These are phyloP conservation scores for Scheffersomyces spartinae DNA, from an alignment of 805 yeast species.

Conservation along the genomic window DNA sequence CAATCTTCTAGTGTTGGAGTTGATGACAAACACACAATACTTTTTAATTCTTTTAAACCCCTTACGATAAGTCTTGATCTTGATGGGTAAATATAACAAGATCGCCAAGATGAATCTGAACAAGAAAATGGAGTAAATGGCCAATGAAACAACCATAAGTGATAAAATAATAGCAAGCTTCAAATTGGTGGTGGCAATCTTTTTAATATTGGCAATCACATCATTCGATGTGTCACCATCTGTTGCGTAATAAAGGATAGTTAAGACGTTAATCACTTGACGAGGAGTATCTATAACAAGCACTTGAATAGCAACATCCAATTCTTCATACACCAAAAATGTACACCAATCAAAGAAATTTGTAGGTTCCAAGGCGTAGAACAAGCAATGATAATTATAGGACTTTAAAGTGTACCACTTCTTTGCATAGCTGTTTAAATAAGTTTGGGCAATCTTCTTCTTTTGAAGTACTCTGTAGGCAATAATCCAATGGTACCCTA, in stretches of 20 bases:
- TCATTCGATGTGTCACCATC: conserved; percentile 33
- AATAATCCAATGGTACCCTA: conserved; percentile 44
- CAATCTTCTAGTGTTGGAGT: conserved; percentile 41
- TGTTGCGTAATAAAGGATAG: conserved; percentile 43
- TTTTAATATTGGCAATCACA: conserved; percentile 34
- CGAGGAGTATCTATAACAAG: conserved; percentile 78
- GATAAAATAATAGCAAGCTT: conserved; percentile 63
- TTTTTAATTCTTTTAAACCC: conserved; percentile 39
- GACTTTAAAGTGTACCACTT: conserved; percentile 40
- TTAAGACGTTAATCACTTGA: conserved; percentile 72
- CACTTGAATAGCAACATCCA: conserved; percentile 50
- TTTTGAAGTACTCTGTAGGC: conserved; percentile 51
- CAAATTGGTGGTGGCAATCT: conserved; percentile 49
- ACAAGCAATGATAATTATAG: conserved; percentile 63
- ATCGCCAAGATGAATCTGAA: conserved; percentile 44
- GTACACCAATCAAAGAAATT: conserved; percentile 56
- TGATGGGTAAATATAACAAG: conserved; percentile 39
- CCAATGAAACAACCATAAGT: conserved; percentile 64
- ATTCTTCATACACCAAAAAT: conserved; percentile 51
- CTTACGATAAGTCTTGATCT: conserved; percentile 27
- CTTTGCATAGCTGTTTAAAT: conserved; percentile 55
- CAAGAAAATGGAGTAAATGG: conserved; percentile 63
- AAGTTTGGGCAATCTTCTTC: conserved; percentile 55
- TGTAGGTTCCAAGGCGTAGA: conserved; percentile 53
- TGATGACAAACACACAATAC: conserved; percentile 50